Conservation (phyloP, 2,329 filamentous ascomycete species). For the Fusarium luffae region DNA sequence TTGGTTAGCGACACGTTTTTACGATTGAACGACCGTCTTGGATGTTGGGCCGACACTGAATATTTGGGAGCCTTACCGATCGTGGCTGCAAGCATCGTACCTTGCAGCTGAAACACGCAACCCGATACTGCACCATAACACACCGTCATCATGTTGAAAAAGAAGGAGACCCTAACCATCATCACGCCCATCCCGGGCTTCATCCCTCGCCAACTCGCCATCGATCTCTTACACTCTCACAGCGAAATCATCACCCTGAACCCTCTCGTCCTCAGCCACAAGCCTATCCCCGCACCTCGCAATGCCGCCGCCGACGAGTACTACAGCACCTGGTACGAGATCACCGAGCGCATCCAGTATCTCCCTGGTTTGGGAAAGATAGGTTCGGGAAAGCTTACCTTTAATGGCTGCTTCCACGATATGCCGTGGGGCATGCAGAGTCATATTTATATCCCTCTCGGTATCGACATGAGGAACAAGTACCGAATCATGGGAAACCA, state of each 20-base stretch:
- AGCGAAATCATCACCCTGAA: slow-evolving; percentile 77
- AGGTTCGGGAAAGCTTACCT: slow-evolving; percentile 72
- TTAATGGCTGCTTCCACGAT: slow-evolving; percentile 78
- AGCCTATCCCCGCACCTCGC: slow-evolving; percentile 73
- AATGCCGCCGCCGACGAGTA: slow-evolving; percentile 76
- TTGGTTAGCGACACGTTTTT: slow-evolving; percentile 2
- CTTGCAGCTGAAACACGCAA: slow-evolving; percentile 33
- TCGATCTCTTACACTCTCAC: slow-evolving; percentile 78
- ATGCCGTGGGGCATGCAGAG: slow-evolving; percentile 78
- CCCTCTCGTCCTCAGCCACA: slow-evolving; percentile 72
- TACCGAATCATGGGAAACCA: slow-evolving; percentile 77
- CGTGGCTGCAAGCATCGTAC: slow-evolving; percentile 9
- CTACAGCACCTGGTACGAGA: slow-evolving; percentile 80
- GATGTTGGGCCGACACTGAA: background rate
- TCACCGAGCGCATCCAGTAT: slow-evolving; percentile 74
- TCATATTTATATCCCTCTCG: slow-evolving; percentile 76
- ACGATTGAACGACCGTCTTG: slow-evolving; percentile 4
- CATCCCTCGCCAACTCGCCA: slow-evolving; percentile 76
- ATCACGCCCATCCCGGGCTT: slow-evolving; percentile 76
- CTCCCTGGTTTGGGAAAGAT: slow-evolving; percentile 73
- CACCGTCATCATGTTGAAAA: slow-evolving; percentile 62
- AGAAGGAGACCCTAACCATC: slow-evolving; percentile 74
- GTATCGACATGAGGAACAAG: slow-evolving; percentile 73
- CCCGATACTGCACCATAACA: slow-evolving; percentile 3
- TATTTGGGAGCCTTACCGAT: slow-evolving; percentile 1